Evolutionary conservation across 176 grass and related monocot genomes (phyloP), one percentile per base, ranked within the genome.

Genomic region (Triticum aestivum): DNA sequence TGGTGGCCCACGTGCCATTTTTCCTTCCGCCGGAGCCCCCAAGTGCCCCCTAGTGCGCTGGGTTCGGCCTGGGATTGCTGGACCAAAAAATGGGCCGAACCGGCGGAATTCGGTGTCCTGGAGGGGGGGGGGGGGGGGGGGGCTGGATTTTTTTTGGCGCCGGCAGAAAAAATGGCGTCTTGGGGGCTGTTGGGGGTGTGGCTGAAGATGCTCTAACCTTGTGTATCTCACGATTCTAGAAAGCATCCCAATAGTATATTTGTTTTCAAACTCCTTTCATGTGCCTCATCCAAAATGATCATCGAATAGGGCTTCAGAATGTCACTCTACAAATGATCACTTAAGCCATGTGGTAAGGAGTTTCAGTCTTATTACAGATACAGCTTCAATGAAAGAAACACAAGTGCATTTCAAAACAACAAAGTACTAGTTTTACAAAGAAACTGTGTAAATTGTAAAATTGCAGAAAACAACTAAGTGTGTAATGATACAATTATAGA

Each of bases 221-320:
- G 34, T 92, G 89, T 75, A 86, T 63, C 72, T 93, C 65, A 94
- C 93, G 65, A 47, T 88, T 84, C 95, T 89, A 69, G 92, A 97
- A 75, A 97, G 87, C 95, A 97, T 97, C 70, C 95, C 95, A 5
- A 97, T 90, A 65, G 89, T 91, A 97, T 93, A 86, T 97, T 89
- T 14, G 92, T 97, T 79, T 97, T 97, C 86, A 94, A 91, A 73
- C 91, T 94, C 85, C 95, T 89, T 87, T 97, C 95, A 80, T 97
- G 95, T 86, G 95, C 95, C 75, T 97, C 95, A 86, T 97, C 95
- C 79, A 94, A 91, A 66, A 97, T 94, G 58, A 94, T 89, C 83
- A 93, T 89, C 5, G 95, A 97, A 47, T 93, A 97, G 9, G 39
- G 52, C 78, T 84, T 94, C 87, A 91, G 75, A 85, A 97, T 86